Conservation (phyloP, 73 alveolate species). For the Halteria grandinella region DNA sequence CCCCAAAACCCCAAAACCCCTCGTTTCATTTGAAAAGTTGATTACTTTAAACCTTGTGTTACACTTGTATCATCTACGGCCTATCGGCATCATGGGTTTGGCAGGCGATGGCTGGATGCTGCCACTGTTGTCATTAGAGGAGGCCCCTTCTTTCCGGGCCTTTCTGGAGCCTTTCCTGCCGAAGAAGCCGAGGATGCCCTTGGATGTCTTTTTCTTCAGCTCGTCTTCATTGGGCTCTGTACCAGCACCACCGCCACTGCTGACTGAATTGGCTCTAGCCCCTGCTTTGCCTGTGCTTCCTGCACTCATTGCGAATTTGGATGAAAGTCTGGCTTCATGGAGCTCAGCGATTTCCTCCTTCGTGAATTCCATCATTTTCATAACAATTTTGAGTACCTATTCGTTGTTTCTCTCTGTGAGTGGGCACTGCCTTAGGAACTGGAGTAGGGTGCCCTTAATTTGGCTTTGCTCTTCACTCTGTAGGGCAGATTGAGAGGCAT, state of each 20-base stretch:
- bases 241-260: constrained; percentile 9
- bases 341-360: background rate
- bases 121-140: too few species aligned
- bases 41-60: background rate
- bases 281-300: background rate
- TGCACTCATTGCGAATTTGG: too few species aligned
- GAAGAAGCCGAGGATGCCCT: constrained; percentile 17
- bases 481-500: too few species aligned
- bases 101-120: too few species aligned
- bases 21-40: background rate
- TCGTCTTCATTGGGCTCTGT: constrained; percentile 47
- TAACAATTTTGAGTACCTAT: background rate
- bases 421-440: constrained; percentile 37
- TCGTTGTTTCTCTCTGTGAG: constrained; percentile 32
- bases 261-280: background rate
- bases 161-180: constrained; percentile 19
- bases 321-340: too few species aligned
- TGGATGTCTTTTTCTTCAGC: background rate
- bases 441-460: constrained; percentile 21
- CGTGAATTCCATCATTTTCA: constrained; percentile 40
- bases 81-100: constrained; percentile 37
- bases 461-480: too few species aligned
- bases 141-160: constrained; percentile 28
- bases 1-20: too few species aligned
- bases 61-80: constrained; percentile 2